Base-by-base conservation (phyloP, 2,329 filamentous ascomycete species). In the Pseudovirgaria hyperparasitica region DNA sequence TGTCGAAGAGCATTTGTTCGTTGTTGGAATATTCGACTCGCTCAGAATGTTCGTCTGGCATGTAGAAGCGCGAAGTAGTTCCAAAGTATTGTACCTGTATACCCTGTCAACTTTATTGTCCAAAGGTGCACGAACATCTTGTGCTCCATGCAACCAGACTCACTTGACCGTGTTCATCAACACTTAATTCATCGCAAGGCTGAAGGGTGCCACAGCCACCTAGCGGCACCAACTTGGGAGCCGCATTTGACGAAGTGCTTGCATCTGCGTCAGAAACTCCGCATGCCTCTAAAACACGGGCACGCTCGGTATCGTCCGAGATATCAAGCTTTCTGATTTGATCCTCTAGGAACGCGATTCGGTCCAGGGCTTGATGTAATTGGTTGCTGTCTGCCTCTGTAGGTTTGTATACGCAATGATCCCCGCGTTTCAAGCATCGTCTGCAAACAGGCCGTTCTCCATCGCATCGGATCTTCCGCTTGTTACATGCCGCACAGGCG, bases 371-470 rank as follows among this genome's bases (percentile, higher is more conserved):
- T 13, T 16, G 9, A 8, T 15, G 27, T 12, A 10, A 9, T n/a
- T 13, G 13, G 19, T 26, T 11, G 9, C n/a, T 10, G 7, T 28
- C 11, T 9, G 18, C n/a, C 16, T 13, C 7, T 13, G 11, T 28
- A 16, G 9, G 25, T 12, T 9, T 20, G 12, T 19, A 29, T 11
- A 9, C 14, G 27, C 27, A 29, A 11, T 9, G 11, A 9, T 11
- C 13, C 14, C 22, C 27, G n/a, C n/a, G 9, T 9, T 22, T 20
- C 9, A 9, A 12, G 16, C 27, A 29, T 11, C 21, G 12, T 9
- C 19, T 3, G 22, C 27, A 29, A 9, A 13, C 22, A n/a, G 27
- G 27, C 27, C 26, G 27, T 15, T 16, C 27, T n/a, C 27, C 27
- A 26, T 19, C 19, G 5, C 27, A 29, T 26, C 19, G 13, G 20